Percentiles rank a stretch among this genome's conserved stretches.
phyloP scores from a whole-genome alignment of 2,329 filamentous ascomycete species.

The Claviceps spartinae region DNA sequence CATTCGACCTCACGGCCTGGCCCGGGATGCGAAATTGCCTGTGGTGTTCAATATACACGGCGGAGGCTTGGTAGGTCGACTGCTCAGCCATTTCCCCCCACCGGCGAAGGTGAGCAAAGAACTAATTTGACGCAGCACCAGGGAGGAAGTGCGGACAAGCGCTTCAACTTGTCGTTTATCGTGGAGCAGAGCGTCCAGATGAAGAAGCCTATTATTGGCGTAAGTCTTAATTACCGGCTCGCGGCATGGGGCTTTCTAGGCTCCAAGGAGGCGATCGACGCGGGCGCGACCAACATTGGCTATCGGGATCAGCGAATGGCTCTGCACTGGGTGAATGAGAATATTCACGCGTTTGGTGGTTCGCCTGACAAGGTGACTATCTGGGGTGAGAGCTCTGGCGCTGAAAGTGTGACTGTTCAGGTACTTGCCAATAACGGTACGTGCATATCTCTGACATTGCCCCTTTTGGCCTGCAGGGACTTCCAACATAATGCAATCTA shows the following conservation, averaged over 20 bases:
- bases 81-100: background rate
- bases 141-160: background rate
- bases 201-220: background rate
- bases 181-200: background rate
- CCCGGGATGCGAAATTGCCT: background rate
- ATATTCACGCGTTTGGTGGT: slow-evolving; percentile 31
- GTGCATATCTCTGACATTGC: background rate
- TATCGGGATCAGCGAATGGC: slow-evolving; percentile 34
- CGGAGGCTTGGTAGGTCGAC: background rate
- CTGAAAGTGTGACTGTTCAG: slow-evolving; percentile 30
- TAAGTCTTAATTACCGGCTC: slow-evolving; percentile 24
- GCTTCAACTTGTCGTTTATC: background rate
- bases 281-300: slow-evolving; percentile 34
- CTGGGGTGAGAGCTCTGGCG: slow-evolving; percentile 38
- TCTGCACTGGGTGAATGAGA: slow-evolving; percentile 34
- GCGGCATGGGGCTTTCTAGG: slow-evolving; percentile 33
- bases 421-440: slow-evolving; percentile 31
- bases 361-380: slow-evolving; percentile 31
- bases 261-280: slow-evolving; percentile 23
- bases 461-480: background rate
- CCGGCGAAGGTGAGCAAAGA: too few relatives aligned
- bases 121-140: background rate
- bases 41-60: background rate
- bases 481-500: background rate
- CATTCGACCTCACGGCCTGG: background rate